A percentile compares a stretch with the other conserved stretches of the same genome.
Evolutionary conservation across 2,329 filamentous ascomycete genomes (phyloP).

Genomic region (Alternaria arborescens): DNA sequence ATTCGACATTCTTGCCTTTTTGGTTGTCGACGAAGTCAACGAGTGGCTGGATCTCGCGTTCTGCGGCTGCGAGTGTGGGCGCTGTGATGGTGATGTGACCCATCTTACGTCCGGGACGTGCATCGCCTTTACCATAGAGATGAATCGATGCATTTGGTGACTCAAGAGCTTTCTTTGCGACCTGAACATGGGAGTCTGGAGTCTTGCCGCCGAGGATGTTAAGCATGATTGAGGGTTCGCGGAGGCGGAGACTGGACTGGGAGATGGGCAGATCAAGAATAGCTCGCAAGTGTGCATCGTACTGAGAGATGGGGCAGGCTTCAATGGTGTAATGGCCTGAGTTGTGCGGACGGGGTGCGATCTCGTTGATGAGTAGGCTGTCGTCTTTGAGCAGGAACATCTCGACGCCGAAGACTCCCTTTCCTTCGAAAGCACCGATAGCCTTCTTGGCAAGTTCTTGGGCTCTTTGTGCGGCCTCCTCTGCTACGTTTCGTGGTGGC

Average conservation of each 20-base stretch:
- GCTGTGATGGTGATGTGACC: constrained; percentile 88
- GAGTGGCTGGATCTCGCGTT: constrained; percentile 73
- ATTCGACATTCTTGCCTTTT: constrained; percentile 48
- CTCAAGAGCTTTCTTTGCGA: constrained; percentile 65
- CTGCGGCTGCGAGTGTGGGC: constrained; percentile 71
- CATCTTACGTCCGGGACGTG: constrained; percentile 90
- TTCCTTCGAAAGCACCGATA: constrained; percentile 80
- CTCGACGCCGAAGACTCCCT: constrained; percentile 95
- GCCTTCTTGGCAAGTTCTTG: constrained; percentile 81
- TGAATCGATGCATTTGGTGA: constrained; percentile 73
- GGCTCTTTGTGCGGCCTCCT: constrained; percentile 69
- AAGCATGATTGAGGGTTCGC: constrained; percentile 72
- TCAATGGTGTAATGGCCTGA: constrained; percentile 97
- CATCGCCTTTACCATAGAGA: constrained; percentile 87
- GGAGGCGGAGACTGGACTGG: constrained; percentile 62
- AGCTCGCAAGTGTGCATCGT: constrained; percentile 85
- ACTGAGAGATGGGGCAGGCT: constrained; percentile 88
- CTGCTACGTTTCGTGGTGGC: constrained; percentile 76
- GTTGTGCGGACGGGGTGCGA: constrained; percentile 85
- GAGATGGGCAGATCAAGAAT: constrained; percentile 74
- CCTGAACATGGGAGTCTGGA: constrained; percentile 68
- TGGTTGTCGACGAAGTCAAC: constrained; percentile 70
- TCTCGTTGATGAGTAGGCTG: constrained; percentile 81
- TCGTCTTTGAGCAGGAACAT: constrained; percentile 85
- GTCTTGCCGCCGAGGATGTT: constrained; percentile 60